Base-by-base conservation (phyloP, 169 alveolate species). In the Eimeria maxima region DNA sequence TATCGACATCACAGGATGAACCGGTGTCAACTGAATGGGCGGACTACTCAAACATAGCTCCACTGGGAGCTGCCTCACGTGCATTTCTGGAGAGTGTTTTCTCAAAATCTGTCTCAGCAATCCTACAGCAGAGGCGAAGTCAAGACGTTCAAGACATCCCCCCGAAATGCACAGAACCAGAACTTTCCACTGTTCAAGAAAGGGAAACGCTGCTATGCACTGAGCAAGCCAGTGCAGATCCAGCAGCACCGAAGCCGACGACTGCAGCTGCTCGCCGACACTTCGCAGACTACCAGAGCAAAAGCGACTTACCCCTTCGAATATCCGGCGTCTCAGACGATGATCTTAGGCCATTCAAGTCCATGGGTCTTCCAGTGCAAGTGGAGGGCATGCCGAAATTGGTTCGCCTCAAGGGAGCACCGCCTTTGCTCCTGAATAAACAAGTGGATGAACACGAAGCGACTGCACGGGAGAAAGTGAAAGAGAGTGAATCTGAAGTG, bases 1-100 rank as follows among this genome's bases (percentile, higher is more conserved):
- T 60, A 24, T 60, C 53, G 67, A 3, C 63, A 45, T 22, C 84
- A n/a, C 60, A 81, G 22, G 44, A 44, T 50, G 73, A 65, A 42
- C 92, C 86, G 16, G 45, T 81, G 45, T 45, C 50, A 47, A 65
- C 93, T 2, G 96, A 78, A 63, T 93, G 96, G 96, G 96, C 96
- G 44, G 93, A 93, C 8, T 44, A n/a, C 27, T 42, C 69, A n/a
- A 87, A 81, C 27, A 81, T 93, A 42, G 93, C 96, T 29, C 96
- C 96, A 24, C 44, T 78, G 38, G 96, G 96, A 18, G 96, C 96
- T 11, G 96, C 96, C 5, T 81, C 96, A 33, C 67, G 78, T 33
- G 96, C 95, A 42, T 47, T 92, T n/a, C 80, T 86, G 38, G 93
- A 57, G 63, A 86, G 93, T 73, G 81, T 86, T 13, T 86, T 86